Evolutionary conservation across 257 asterid species (phyloP), one percentile per base, ranked within the genome.

Genomic region (Rauvolfia tetraphylla): DNA sequence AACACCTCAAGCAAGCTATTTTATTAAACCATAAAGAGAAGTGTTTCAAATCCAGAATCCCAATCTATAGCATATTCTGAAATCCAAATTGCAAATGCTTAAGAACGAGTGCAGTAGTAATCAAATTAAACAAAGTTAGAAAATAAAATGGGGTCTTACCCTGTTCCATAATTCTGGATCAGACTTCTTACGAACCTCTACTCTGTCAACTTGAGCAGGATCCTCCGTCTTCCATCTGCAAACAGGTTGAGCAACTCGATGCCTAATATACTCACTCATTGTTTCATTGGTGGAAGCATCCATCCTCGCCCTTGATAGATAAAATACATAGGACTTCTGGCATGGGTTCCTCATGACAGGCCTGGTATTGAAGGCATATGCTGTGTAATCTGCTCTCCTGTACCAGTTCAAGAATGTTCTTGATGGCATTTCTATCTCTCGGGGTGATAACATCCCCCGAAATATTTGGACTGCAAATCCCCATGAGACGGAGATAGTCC

Each of bases 321-420:
- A 90, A 77, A 90, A 93, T 57, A 90, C 87, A 65, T 86, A 91
- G 7, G 97, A 92, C 82, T 88, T 91, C 80, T 91, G 96, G 59
- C 98, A 93, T 0, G 95, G 93, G 44, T 91, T 89, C 85, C 97
- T 88, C 87, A 84, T 82, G 49, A 93, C 90, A 0, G 98, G 96
- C 86, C 98, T 85, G 0, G 98, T 93, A 87, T 93, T 93, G 80
- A 93, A 91, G 4, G 98, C 89, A 27, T 90, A 90, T 3, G 92
- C 97, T 0, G 79, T 88, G 82, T 93, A 91, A 83, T 93, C 98
- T n/a, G 95, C 97, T 78, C 92, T 82, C 68, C 78, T 84, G 33
- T 93, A 90, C 98, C 98, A 93, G 76, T 91, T 93, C 81, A 91
- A 83, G 92, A 93, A 93, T 4, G 98, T 93, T 78, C 98, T 85